Evolutionary conservation across 202 grass and related monocot species (phyloP), one percentile per base, ranked within the genome.

Genomic region (Elaeis oleifera): DNA sequence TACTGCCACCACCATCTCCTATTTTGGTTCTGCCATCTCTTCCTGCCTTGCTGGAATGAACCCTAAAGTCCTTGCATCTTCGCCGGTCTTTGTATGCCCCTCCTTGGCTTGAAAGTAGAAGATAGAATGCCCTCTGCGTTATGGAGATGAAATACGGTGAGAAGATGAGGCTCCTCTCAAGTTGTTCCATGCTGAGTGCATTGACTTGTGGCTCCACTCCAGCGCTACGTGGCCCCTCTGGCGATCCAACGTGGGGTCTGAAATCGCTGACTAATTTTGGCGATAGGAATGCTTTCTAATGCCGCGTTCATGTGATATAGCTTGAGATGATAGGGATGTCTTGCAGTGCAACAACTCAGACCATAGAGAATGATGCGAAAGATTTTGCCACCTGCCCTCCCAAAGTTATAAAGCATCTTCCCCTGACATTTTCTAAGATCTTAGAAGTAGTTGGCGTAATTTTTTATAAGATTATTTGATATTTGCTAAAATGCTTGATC

Each of bases 1-100:
- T 7, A 39, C 7, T 9, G 3, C 28, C 28, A 31, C 28, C 28
- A 31, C 28, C 28, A 31, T 31, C 27, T 4, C 27, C 27, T 28
- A 3, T 28, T 28, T 5, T 28, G 27, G 27, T 20, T 20, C 20
- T 20, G 20, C 20, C 27, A 68, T 18, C 3, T 22, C 18, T 11
- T 25, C 11, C 22, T 13, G 56, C 32, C 25, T 32, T 69, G 54
- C 23, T 4, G 64, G 74, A 19, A 4, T 77, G 24, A 53, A 55
- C 14, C 23, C 44, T n/a, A 56, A 77, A 53, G 39, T 59, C 48
- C 36, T 63, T n/a, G 14, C 39, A 24, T 61, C 17, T 16, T 49
- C 54, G 3, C 64, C 74, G 5, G 48, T 23, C 8, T 77, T 69
- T 3, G 24, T 56, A 13, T 28, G 18, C 39, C 69, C 51, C 48